Evolutionary conservation across 768 basidiomycete genomes (phyloP).

Genomic region (Mycena floridula): DNA sequence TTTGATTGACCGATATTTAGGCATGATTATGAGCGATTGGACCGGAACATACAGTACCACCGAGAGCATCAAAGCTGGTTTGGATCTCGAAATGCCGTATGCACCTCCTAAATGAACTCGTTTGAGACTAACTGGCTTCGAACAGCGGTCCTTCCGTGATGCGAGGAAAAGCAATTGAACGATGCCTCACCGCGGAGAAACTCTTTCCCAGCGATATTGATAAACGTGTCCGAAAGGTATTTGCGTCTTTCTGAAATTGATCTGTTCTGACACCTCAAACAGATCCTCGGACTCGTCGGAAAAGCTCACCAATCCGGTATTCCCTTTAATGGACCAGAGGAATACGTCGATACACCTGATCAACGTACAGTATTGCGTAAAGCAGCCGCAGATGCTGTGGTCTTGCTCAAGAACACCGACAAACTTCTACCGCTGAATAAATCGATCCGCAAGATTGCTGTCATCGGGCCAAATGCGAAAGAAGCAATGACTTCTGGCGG

Average conservation of each 20-base stretch:
- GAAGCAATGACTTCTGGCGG: constrained; percentile 48
- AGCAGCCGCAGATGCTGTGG: constrained; percentile 47
- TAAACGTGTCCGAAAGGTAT: constrained; percentile 28
- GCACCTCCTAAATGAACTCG: constrained; percentile 32
- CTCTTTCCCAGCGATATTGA: constrained; percentile 35
- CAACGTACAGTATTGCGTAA: constrained; percentile 41
- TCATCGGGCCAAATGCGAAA: constrained; percentile 62
- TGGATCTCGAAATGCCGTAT: constrained; percentile 62
- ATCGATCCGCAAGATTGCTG: constrained; percentile 35
- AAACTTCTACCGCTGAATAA: constrained; percentile 44
- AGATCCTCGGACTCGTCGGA: constrained; percentile 45
- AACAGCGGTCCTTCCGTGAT: constrained; percentile 38
- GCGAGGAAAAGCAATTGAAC: constrained; percentile 39
- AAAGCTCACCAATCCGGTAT: constrained; percentile 45
- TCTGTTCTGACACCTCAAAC: too few relatives aligned
- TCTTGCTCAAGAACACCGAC: constrained; percentile 59
- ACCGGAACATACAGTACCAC: constrained; percentile 42
- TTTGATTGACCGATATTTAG: constrained; percentile 10
- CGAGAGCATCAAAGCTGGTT: constrained; percentile 51
- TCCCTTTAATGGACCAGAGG: constrained; percentile 47
- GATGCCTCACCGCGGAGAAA: constrained; percentile 36
- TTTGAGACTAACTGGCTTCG: constrained; percentile 1
- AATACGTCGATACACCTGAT: constrained; percentile 38
- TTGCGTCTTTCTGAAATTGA: neutral
- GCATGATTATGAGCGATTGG: constrained; percentile 59